Evolutionary conservation across 805 yeast species (phyloP), one percentile per base, ranked within the genome.

Genomic region (Teunomyces barrocoloradensis): DNA sequence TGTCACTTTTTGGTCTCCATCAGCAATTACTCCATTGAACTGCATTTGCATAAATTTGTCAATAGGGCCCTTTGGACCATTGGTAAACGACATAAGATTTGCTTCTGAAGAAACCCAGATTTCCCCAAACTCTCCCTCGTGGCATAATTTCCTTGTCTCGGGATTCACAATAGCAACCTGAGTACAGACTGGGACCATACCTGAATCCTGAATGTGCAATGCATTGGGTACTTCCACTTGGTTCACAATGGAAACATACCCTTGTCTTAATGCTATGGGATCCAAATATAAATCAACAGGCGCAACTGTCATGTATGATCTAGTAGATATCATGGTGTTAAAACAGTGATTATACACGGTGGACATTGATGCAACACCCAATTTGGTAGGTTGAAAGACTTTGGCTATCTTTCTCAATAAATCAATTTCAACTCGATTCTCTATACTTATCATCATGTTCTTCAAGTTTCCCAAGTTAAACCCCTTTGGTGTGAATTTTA

Each of bases 51-150:
- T 71, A 53, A 84, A 80, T 10, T 69, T 65, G 51, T 83, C 87
- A 7, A 75, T 71, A 1, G 74, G 75, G 1, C 81, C 73, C 25
- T 74, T 72, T 0, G 77, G 77, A 3, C 82, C 82, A 44, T 78
- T 73, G 34, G 81, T 79, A 61, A 82, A 84, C 5, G 81, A 79
- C 10, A 74, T 64, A 25, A 82, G 85, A 55, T 86, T 90, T 0
- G 92, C 96, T 53, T 89, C 96, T 0, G 96, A 87, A 53, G 87
- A 81, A 2, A 92, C 95, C 98, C 98, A 94, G 34, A 94, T 89
- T 67, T 94, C 99, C 29, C 99, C 99, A 64, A 81, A 83, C 64
- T 94, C 99, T 6, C 98, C 97, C 44, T 84, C 84, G 48, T 79
- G 81, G 61, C 99, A 92, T 10, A 90, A 71, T 45, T 74, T 71